Evolutionary conservation across 2,329 filamentous ascomycete genomes (phyloP).

Genomic region (Thelonectria rubi): DNA sequence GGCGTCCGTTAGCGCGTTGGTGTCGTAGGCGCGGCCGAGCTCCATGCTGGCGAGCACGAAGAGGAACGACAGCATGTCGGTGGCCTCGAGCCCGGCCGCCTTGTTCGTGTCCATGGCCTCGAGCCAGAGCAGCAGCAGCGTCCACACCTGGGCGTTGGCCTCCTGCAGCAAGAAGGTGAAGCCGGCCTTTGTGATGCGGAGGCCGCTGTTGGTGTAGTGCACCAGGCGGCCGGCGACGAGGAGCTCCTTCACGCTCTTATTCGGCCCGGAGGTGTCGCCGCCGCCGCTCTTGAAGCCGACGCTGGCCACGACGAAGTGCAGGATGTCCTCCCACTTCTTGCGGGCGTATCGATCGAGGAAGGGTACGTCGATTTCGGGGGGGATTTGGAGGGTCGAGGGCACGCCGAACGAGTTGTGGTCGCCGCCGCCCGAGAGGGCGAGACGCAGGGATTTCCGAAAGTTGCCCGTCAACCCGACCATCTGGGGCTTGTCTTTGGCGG

Average conservation of each 20-base stretch:
- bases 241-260: slow-evolving; percentile 83
- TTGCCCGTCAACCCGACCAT: slow-evolving; percentile 81
- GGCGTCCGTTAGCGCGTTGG: slow-evolving; percentile 79
- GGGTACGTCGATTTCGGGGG: slow-evolving; percentile 70
- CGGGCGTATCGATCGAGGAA: slow-evolving; percentile 88
- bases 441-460: slow-evolving; percentile 83
- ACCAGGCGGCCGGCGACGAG: slow-evolving; percentile 85
- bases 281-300: slow-evolving; percentile 64
- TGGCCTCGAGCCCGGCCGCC: slow-evolving; percentile 78
- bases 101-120: slow-evolving; percentile 74
- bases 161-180: slow-evolving; percentile 96
- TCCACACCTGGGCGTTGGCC: slow-evolving; percentile 97
- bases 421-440: slow-evolving; percentile 88
- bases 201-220: slow-evolving; percentile 70
- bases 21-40: slow-evolving; percentile 90
- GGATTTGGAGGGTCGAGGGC: slow-evolving; percentile 72
- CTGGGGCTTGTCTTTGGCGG: slow-evolving; percentile 69
- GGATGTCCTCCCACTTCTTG: slow-evolving; percentile 92
- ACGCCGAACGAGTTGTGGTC: slow-evolving; percentile 91
- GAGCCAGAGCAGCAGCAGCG: slow-evolving; percentile 90
- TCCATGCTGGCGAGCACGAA: slow-evolving; percentile 95
- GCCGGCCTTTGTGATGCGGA: slow-evolving; percentile 88
- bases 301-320: slow-evolving; percentile 92
- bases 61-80: slow-evolving; percentile 94
- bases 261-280: slow-evolving; percentile 64